Evolutionary conservation across 106 monocot species (phyloP), one percentile per base, ranked within the genome.

Genomic region (Allium sativum): DNA sequence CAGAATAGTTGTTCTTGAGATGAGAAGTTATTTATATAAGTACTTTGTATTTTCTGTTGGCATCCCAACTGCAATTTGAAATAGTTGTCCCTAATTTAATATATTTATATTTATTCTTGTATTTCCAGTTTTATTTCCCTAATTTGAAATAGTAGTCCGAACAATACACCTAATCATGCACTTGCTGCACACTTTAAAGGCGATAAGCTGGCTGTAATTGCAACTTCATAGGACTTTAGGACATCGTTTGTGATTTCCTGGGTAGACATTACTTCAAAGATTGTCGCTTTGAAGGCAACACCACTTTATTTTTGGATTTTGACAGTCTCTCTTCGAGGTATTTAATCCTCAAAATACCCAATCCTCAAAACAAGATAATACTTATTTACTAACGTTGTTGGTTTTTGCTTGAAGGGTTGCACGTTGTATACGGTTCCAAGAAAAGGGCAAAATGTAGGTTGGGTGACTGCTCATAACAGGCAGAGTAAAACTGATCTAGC

Each of bases 241-340:
- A 77, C 61, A 77, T 71, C 0, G 40, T 77, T 53, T 47, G 45
- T 41, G 71, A 77, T 62, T 44, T 66, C 40, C 4, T 7, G 3
- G 77, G 77, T 16, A 48, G 68, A 42, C 77, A 78, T 16, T 72
- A 68, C 48, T 78, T 68, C 68, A 59, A 53, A 13, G 48, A 72
- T 56, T 77, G 77, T 55, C 50, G 21, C 45, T 62, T 77, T 21
- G 67, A 67, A 21, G 77, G 77, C 3, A 52, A 47, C 1, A 50
- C 63, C 4, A 77, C 56, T 77, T 77, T 60, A 71, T 77, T 1
- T 70, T 65, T 12, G 70, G 70, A 7, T 45, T 21, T 10, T 59
- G 47, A 0, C 77, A 59, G 13, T 66, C 77, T 5, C 17, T 75
- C 5, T 75, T 55, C 17, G 67, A 73, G 60, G 73, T 73, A 16